A percentile compares a stretch with the other conserved stretches of the same genome.
phyloP scores from a whole-genome alignment of 495 filamentous ascomycete genomes.

The Aspergillus cavernicola region DNA sequence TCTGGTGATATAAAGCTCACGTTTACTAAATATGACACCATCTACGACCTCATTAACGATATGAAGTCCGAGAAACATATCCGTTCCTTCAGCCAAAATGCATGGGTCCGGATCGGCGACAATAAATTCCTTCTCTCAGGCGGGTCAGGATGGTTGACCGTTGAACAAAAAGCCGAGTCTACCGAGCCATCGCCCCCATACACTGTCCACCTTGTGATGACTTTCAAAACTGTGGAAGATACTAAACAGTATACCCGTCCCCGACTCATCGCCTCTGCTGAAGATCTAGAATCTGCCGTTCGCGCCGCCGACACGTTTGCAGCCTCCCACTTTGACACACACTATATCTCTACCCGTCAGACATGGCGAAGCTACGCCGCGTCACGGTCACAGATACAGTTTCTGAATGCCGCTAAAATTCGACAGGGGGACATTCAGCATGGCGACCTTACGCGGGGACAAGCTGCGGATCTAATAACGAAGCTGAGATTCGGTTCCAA shows the following conservation, averaged over 20 bases:
- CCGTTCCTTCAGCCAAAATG: slow-evolving; percentile 61
- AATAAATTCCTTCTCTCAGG: slow-evolving; percentile 63
- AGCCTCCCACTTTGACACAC: slow-evolving; percentile 52
- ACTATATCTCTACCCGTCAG: slow-evolving; percentile 54
- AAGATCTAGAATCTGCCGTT: slow-evolving; percentile 66
- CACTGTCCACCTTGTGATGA: slow-evolving; percentile 32
- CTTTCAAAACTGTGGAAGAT: slow-evolving; percentile 24
- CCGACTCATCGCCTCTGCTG: slow-evolving; percentile 55
- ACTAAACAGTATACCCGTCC: slow-evolving; percentile 54
- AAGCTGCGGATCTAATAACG: slow-evolving; percentile 88
- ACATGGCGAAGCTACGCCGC: slow-evolving; percentile 67
- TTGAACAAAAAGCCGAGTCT: slow-evolving; percentile 44
- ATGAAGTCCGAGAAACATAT: slow-evolving; percentile 73
- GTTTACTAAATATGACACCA: slow-evolving; percentile 85
- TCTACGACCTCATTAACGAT: slow-evolving; percentile 86
- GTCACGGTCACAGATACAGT: slow-evolving; percentile 62
- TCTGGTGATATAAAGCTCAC: slow-evolving; percentile 31
- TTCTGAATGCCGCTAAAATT: slow-evolving; percentile 65
- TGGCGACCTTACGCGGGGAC: slow-evolving; percentile 67
- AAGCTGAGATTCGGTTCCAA: slow-evolving; percentile 81
- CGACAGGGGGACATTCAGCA: slow-evolving; percentile 51
- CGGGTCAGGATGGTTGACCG: slow-evolving; percentile 48
- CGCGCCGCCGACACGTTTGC: slow-evolving; percentile 83
- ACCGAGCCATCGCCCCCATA: slow-evolving; percentile 10
- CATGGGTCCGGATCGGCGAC: slow-evolving; percentile 74